phyloP scores from a whole-genome alignment of 306 rosid species.

The Pterocarpus santalinus region DNA sequence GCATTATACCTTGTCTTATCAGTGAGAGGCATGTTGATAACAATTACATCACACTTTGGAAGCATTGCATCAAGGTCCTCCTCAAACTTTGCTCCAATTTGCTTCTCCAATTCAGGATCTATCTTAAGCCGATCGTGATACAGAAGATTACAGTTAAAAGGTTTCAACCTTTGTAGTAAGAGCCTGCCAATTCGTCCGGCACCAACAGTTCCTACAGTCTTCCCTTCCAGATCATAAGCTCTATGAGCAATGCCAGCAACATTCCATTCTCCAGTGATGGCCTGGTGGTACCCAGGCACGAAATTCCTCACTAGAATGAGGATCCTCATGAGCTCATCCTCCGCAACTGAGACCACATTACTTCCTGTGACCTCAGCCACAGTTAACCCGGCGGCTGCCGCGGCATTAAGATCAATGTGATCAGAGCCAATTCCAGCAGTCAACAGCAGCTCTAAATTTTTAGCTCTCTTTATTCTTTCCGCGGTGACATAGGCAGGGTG shows the following conservation, averaged over 20 bases:
- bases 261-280: conserved; percentile 83
- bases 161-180: conserved; percentile 88
- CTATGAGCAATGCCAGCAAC: conserved; percentile 93
- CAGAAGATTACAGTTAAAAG: conserved; percentile 90
- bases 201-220: conserved; percentile 89
- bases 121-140: conserved; percentile 84
- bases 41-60: conserved; percentile 91
- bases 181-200: conserved; percentile 92
- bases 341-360: conserved; percentile 91
- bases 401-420: conserved; percentile 90
- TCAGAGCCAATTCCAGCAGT: conserved; percentile 98
- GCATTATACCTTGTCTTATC: conserved; percentile 83
- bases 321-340: conserved; percentile 95
- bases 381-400: conserved; percentile 92
- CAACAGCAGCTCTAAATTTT: conserved; percentile 82
- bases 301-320: conserved; percentile 90
- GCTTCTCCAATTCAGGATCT: conserved; percentile 75
- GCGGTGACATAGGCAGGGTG: conserved; percentile 99
- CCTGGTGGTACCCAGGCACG: conserved; percentile 85
- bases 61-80: conserved; percentile 97
- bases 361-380: conserved; percentile 99
- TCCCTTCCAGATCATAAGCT: conserved; percentile 96
- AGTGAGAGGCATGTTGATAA: conserved; percentile 91
- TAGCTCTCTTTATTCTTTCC: conserved; percentile 89
- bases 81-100: conserved; percentile 86